Percentiles rank a stretch among this genome's conserved stretches.
Evolutionary conservation across 2,329 filamentous ascomycete species (phyloP).

Genomic region (Phaeosphaeria sp.): DNA sequence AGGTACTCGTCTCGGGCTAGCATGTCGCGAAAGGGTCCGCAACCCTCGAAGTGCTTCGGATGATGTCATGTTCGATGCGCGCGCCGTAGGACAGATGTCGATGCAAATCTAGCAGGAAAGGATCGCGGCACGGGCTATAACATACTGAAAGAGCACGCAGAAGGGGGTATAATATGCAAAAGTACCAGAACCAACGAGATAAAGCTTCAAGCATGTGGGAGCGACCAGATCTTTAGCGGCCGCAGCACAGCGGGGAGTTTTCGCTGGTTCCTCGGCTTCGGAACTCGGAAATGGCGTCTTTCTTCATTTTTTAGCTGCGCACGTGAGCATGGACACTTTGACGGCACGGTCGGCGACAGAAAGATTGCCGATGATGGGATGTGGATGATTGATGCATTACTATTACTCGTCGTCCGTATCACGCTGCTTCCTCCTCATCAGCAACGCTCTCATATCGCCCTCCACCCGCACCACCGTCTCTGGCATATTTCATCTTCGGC

Average conservation of each 20-base stretch:
- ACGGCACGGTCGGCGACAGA: slow-evolving; percentile 7
- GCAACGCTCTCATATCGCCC: slow-evolving; percentile 67
- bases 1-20: slow-evolving; percentile 18
- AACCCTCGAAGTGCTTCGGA: slow-evolving; percentile 37
- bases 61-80: slow-evolving; percentile 41
- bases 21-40: slow-evolving; percentile 33
- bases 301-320: background rate
- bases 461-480: slow-evolving; percentile 28
- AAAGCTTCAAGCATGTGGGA: slow-evolving; percentile 17
- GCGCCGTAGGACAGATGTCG: slow-evolving; percentile 1
- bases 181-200: slow-evolving; percentile 4
- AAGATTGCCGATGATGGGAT: background rate
- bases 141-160: slow-evolving; percentile 10
- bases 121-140: slow-evolving; percentile 3
- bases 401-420: slow-evolving; percentile 3
- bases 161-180: slow-evolving; percentile 11
- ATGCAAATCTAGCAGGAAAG: background rate
- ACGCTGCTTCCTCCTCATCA: slow-evolving; percentile 35
- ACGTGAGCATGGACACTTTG: slow-evolving; percentile 3
- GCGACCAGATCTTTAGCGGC: slow-evolving; percentile 21
- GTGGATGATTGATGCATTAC: slow-evolving; percentile 7
- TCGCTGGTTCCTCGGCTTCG: slow-evolving; percentile 27
- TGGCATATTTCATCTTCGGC: slow-evolving; percentile 70
- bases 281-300: slow-evolving; percentile 5
- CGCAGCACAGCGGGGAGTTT: slow-evolving; percentile 26